These are phyloP conservation scores for Botryotinia calthae DNA, from an alignment of 2,329 filamentous ascomycete genomes.

Conservation along the genomic window DNA sequence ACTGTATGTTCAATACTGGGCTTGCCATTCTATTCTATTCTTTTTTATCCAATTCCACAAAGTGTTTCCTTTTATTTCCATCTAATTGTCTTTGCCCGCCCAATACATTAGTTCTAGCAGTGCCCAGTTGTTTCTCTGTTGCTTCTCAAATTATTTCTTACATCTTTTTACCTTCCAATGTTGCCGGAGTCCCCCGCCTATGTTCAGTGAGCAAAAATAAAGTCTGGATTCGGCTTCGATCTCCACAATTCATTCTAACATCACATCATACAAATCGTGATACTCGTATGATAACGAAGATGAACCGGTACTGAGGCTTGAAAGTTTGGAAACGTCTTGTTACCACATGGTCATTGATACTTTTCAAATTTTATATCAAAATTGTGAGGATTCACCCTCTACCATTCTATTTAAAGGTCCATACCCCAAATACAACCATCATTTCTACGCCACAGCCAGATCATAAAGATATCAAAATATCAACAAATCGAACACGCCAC, in stretches of 20 bases:
- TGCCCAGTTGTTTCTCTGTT: conserved; percentile 8
- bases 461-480: conserved; percentile 16
- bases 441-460: conserved; percentile 18
- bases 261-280: conserved; percentile 22
- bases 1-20: neutral
- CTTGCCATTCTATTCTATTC: neutral
- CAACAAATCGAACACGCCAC: neutral
- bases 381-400: neutral
- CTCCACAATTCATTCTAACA: conserved; percentile 20
- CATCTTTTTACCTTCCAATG: neutral
- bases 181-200: conserved; percentile 20
- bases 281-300: conserved; percentile 23
- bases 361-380: conserved; percentile 5
- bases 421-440: conserved; percentile 8
- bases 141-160: neutral
- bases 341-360: conserved; percentile 1
- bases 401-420: conserved; percentile 16
- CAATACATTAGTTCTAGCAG: conserved; percentile 7
- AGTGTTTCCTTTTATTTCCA: neutral
- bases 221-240: conserved; percentile 16
- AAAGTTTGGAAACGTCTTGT: conserved; percentile 12
- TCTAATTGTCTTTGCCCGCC: neutral
- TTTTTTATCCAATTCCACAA: neutral
- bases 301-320: conserved; percentile 21
- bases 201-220: neutral